Evolutionary conservation across 2,329 filamentous ascomycete species (phyloP).

Genomic region (Nemania sp.): DNA sequence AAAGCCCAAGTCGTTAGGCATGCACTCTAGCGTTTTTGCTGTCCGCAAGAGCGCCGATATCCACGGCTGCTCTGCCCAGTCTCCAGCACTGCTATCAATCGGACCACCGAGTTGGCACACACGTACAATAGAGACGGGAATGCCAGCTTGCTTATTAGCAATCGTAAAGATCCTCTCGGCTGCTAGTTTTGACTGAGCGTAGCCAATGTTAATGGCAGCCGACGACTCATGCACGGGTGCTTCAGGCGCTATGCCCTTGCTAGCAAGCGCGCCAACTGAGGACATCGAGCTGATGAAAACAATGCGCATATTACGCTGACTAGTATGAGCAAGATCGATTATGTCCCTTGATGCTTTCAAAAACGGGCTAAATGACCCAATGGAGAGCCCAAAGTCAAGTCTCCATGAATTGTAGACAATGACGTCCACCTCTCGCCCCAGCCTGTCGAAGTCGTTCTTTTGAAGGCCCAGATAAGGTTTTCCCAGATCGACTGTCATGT

Average conservation of each 20-base stretch:
- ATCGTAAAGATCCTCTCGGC: conserved; percentile 24
- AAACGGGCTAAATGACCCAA: conserved; percentile 32
- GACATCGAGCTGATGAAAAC: conserved; percentile 37
- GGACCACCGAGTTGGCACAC: conserved; percentile 28
- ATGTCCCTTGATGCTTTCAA: conserved; percentile 22
- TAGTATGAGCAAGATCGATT: conserved; percentile 23
- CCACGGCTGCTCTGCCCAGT: conserved; percentile 29
- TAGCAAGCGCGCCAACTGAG: conserved; percentile 23
- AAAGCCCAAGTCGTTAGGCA: conserved; percentile 11
- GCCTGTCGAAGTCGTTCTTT: not conserved
- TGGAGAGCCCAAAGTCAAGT: conserved; percentile 32
- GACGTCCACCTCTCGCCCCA: conserved; percentile 22
- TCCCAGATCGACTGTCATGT: conserved; percentile 22
- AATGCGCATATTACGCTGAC: conserved; percentile 17
- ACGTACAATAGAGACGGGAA: conserved; percentile 25
- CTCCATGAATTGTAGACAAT: conserved; percentile 34
- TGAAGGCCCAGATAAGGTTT: conserved; percentile 22
- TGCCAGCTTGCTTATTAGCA: conserved; percentile 6
- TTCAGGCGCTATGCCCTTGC: conserved; percentile 21
- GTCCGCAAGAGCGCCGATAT: conserved; percentile 25
- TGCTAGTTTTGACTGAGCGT: conserved; percentile 31
- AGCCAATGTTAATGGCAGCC: conserved; percentile 23
- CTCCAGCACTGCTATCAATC: not conserved
- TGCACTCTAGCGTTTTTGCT: conserved; percentile 15
- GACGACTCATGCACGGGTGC: conserved; percentile 19